These are phyloP conservation scores for Penicillium sp. DNA, from an alignment of 2,329 filamentous ascomycete genomes.

Conservation along the genomic window DNA sequence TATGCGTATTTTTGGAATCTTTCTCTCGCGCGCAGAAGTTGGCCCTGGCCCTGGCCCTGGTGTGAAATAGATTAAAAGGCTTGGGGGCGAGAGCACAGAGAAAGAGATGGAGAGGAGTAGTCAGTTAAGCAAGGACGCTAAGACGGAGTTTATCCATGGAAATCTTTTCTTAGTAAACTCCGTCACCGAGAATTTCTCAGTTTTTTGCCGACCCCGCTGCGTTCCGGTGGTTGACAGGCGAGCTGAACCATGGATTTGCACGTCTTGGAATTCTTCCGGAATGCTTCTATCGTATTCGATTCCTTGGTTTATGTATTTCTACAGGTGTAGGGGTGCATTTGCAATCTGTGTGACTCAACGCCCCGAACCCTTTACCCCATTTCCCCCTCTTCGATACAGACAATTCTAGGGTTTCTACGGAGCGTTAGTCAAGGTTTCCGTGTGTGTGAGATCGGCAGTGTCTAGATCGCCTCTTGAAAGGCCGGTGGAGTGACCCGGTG, in stretches of 20 bases:
- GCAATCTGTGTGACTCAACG: neutral
- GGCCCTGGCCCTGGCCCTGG: too few species aligned
- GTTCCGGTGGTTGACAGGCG: constrained; percentile 23
- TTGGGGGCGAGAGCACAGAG: neutral
- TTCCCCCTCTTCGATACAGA: neutral
- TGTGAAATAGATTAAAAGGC: neutral
- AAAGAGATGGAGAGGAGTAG: neutral
- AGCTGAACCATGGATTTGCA: constrained; percentile 5
- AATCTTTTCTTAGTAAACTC: constrained; percentile 2
- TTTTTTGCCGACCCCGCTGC: constrained; percentile 8
- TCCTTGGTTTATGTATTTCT: too few species aligned
- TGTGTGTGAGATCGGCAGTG: constrained; percentile 17
- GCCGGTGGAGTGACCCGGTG: constrained; percentile 6
- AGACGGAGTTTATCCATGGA: neutral
- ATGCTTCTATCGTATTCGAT: too few species aligned
- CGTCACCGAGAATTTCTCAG: constrained; percentile 1
- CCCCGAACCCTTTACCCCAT: neutral
- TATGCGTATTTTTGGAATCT: neutral
- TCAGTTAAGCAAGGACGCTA: neutral
- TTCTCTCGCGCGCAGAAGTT: neutral
- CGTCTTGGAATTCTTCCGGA: neutral
- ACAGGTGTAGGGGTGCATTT: too few species aligned
- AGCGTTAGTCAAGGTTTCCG: neutral
- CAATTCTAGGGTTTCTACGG: neutral
- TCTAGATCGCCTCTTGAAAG: constrained; percentile 13